These are phyloP conservation scores for Bipolaris gigantea DNA, from an alignment of 2,329 filamentous ascomycete species.

Conservation along the genomic window DNA sequence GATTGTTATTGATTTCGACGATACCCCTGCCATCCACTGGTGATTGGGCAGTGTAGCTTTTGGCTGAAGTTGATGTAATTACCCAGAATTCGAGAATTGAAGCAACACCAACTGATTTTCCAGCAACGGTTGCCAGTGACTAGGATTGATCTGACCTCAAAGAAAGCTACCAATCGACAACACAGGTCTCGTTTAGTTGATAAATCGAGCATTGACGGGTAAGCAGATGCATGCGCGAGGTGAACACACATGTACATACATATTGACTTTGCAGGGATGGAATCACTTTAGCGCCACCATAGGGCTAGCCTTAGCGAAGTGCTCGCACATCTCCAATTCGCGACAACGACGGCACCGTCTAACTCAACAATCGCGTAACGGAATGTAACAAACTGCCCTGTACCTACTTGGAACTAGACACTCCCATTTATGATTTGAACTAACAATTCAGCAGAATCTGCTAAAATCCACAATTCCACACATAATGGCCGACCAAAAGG, in stretches of 20 bases:
- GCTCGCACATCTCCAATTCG: constrained; percentile 29
- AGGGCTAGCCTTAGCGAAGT: constrained; percentile 26
- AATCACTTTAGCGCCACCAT: constrained; percentile 10
- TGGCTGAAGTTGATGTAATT: constrained; percentile 1
- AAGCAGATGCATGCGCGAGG: background rate
- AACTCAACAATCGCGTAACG: background rate
- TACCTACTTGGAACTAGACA: too few relatives aligned
- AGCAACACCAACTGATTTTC: background rate
- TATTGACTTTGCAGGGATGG: constrained; percentile 10
- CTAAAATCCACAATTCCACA: background rate
- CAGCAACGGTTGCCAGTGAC: background rate
- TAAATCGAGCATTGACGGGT: background rate
- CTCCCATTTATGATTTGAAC: too few relatives aligned
- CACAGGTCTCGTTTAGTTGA: too few relatives aligned
- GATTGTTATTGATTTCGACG: constrained; percentile 3
- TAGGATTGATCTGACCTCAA: background rate
- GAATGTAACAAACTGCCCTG: background rate
- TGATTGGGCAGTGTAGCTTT: constrained; percentile 12
- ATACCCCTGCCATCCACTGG: constrained; percentile 16
- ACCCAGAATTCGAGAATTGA: background rate
- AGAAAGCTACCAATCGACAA: background rate
- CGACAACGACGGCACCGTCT: constrained; percentile 13
- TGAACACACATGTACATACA: background rate
- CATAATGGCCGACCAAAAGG: constrained; percentile 64
- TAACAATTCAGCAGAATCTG: constrained; percentile 1